Evolutionary conservation across 306 rosid species (phyloP).

Genomic region (Carpinus fangiana): DNA sequence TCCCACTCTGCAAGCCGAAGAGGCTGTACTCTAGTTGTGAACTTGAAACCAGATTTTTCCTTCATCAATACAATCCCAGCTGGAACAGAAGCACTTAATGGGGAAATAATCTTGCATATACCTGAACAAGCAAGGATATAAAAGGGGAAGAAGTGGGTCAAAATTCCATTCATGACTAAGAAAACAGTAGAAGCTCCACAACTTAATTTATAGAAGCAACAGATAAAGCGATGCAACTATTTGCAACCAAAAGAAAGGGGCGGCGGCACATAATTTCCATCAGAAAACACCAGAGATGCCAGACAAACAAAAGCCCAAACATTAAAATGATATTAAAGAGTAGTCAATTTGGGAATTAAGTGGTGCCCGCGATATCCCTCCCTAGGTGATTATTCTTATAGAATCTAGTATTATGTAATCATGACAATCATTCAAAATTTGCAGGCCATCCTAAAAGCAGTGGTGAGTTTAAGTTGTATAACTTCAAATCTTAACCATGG

Average conservation of each 20-base stretch:
- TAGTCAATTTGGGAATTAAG: not conserved
- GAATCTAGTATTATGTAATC: not conserved
- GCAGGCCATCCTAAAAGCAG: too few species aligned
- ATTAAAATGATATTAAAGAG: not conserved
- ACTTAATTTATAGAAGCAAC: not conserved
- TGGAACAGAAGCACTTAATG: conserved; percentile 88
- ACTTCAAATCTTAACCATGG: not conserved
- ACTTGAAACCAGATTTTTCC: conserved; percentile 89
- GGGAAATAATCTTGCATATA: conserved; percentile 90
- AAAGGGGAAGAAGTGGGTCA: conserved; percentile 11
- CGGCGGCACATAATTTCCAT: not conserved
- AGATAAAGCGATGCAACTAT: not conserved
- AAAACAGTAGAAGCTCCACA: not conserved
- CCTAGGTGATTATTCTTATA: not conserved
- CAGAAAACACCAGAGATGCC: not conserved
- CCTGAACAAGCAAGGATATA: conserved; percentile 44
- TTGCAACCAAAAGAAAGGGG: not conserved
- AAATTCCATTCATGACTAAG: conserved; percentile 2
- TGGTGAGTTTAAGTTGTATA: not conserved
- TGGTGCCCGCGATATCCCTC: not conserved
- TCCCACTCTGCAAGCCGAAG: conserved; percentile 99
- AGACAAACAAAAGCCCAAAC: not conserved
- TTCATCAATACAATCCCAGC: conserved; percentile 94
- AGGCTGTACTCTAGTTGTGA: conserved; percentile 97
- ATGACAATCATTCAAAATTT: not conserved